These are phyloP conservation scores for Pseudevernia furfuracea DNA, from an alignment of 495 filamentous ascomycete species.

Conservation along the genomic window DNA sequence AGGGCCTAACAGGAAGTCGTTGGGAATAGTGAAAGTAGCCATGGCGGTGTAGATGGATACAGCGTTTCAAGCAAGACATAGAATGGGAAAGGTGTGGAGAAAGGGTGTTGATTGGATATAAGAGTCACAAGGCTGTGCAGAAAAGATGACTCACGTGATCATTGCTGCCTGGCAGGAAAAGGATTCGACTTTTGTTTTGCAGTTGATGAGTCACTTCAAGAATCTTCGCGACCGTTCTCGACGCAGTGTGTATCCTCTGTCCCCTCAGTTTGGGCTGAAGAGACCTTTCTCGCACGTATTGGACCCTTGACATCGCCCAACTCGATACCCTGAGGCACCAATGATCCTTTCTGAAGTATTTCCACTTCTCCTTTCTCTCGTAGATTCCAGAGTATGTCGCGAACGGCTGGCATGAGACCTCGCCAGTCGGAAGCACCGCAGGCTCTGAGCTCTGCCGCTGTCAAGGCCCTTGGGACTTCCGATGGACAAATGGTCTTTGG, in stretches of 20 bases:
- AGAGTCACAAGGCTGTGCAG: neutral
- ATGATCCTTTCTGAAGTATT: slow-evolving; percentile 40
- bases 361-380: slow-evolving; percentile 35
- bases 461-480: slow-evolving; percentile 39
- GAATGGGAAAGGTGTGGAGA: neutral
- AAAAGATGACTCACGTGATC: slow-evolving; percentile 1
- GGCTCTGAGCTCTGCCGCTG: slow-evolving; percentile 28
- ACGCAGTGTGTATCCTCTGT: neutral
- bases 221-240: neutral
- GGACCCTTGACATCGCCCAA: slow-evolving; percentile 35
- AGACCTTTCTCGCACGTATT: slow-evolving; percentile 32
- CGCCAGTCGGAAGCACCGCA: slow-evolving; percentile 34
- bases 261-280: neutral
- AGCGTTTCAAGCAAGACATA: neutral
- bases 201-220: neutral
- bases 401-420: slow-evolving; percentile 38
- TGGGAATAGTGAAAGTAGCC: neutral
- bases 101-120: neutral
- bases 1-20: neutral
- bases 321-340: slow-evolving; percentile 27
- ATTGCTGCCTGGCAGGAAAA: neutral
- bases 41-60: neutral
- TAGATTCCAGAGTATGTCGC: slow-evolving; percentile 33
- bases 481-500: slow-evolving; percentile 48
- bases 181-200: neutral